A percentile compares a stretch with the other conserved stretches of the same genome.
Evolutionary conservation across 2,329 filamentous ascomycete genomes (phyloP).

Genomic region (Arthrobotrys sinensis): DNA sequence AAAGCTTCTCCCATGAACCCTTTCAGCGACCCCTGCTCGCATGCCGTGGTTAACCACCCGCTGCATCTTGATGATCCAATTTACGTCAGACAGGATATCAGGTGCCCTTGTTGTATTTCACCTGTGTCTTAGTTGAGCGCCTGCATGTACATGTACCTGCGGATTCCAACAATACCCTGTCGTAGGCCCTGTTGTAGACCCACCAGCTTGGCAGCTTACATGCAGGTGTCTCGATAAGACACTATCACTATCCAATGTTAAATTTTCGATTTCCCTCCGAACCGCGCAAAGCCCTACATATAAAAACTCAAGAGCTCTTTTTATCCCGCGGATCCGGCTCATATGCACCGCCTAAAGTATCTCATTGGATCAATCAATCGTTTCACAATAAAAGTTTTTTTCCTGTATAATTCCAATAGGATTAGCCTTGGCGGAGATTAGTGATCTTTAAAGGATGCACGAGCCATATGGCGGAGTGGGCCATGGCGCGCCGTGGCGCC

Average conservation of each 20-base stretch:
- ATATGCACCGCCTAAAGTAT: background rate
- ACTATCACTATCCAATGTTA: background rate
- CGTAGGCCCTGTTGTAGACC: background rate
- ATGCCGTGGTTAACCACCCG: too few relatives aligned
- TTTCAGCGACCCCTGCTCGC: background rate
- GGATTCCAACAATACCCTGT: constrained; percentile 7
- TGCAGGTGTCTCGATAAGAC: constrained; percentile 7
- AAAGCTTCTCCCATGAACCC: background rate
- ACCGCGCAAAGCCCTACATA: background rate
- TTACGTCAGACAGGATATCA: constrained; percentile 19
- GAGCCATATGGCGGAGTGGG: constrained; percentile 7
- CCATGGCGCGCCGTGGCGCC: background rate
- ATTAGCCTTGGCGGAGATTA: background rate
- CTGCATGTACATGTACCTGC: constrained; percentile 1
- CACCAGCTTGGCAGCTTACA: background rate
- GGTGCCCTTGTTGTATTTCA: constrained; percentile 17
- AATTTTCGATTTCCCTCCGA: constrained; percentile 1
- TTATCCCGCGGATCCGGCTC: background rate
- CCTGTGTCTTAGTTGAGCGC: background rate
- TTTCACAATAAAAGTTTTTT: constrained; percentile 4
- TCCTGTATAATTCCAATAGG: background rate
- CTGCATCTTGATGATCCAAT: constrained; percentile 2
- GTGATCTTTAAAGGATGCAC: constrained; percentile 6
- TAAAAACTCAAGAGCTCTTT: background rate
- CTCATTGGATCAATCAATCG: background rate